phyloP scores from a whole-genome alignment of 1,139 yeast species.

The Yamadazyma friedrichii region DNA sequence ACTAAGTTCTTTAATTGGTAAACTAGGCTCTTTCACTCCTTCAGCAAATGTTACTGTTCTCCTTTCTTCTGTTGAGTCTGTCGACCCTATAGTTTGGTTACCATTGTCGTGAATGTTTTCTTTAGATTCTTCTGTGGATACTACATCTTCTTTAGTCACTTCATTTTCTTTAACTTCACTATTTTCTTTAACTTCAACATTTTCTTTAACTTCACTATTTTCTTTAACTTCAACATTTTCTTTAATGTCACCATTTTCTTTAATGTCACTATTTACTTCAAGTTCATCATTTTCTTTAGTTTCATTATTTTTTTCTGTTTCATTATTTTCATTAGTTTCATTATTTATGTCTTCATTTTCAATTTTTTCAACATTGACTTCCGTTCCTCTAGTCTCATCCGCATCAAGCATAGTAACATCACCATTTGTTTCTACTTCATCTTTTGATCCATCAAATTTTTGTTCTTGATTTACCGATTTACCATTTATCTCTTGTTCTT shows the following conservation, averaged over 20 bases:
- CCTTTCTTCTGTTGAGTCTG: conserved; percentile 8
- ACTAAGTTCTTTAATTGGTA: conserved; percentile 8
- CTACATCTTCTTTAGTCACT: conserved; percentile 1
- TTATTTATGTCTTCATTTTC: conserved; percentile 7
- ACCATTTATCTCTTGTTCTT: no score
- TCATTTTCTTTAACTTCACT: conserved; percentile 31
- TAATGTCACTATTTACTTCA: background rate
- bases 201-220: background rate
- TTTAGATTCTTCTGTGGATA: background rate
- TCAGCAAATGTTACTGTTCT: conserved; percentile 34
- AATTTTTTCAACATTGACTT: conserved; percentile 2
- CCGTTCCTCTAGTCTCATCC: background rate
- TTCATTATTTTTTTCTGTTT: background rate
- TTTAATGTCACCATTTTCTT: background rate
- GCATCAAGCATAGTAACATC: no score
- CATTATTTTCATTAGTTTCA: conserved; percentile 9
- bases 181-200: conserved; percentile 13
- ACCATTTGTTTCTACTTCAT: no score
- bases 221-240: background rate
- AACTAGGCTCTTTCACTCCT: conserved; percentile 15
- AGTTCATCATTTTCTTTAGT: background rate
- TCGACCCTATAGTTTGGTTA: background rate
- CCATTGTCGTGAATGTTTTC: background rate
- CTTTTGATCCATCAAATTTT: no score
- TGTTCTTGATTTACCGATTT: no score